Evolutionary conservation across 768 basidiomycete genomes (phyloP).

Genomic region (Termitomyces sp.): DNA sequence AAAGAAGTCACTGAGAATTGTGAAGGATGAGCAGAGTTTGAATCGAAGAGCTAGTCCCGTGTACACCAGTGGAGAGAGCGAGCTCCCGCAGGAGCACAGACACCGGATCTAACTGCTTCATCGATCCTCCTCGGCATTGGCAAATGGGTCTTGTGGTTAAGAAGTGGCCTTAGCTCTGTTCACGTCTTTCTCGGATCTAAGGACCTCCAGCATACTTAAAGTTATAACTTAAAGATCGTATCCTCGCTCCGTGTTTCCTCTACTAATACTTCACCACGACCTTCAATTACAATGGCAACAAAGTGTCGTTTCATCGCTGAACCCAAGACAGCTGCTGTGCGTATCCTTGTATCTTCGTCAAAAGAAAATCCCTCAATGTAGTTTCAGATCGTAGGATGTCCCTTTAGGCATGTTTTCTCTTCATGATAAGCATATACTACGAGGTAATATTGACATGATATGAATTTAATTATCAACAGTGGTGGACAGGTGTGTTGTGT

Average conservation of each 20-base stretch:
- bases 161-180: background rate
- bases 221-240: background rate
- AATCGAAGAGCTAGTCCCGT: no score
- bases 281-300: constrained; percentile 22
- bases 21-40: no score
- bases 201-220: background rate
- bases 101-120: no score
- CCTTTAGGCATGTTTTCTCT: constrained; percentile 72
- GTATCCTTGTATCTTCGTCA: constrained; percentile 24
- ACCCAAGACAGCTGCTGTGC: constrained; percentile 77
- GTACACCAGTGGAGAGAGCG: no score
- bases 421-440: constrained; percentile 3
- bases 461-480: constrained; percentile 30
- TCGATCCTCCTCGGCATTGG: background rate
- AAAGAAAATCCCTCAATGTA: constrained; percentile 8
- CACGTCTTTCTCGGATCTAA: background rate
- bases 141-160: no score
- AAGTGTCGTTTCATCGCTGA: constrained; percentile 50
- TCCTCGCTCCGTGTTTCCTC: background rate
- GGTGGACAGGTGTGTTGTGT: constrained; percentile 56
- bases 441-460: constrained; percentile 1
- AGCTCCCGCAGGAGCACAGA: no score
- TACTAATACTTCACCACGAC: background rate
- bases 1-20: no score
- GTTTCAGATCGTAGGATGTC: constrained; percentile 85